phyloP scores from a whole-genome alignment of 331 rosid species.

The Acacia concinna region DNA sequence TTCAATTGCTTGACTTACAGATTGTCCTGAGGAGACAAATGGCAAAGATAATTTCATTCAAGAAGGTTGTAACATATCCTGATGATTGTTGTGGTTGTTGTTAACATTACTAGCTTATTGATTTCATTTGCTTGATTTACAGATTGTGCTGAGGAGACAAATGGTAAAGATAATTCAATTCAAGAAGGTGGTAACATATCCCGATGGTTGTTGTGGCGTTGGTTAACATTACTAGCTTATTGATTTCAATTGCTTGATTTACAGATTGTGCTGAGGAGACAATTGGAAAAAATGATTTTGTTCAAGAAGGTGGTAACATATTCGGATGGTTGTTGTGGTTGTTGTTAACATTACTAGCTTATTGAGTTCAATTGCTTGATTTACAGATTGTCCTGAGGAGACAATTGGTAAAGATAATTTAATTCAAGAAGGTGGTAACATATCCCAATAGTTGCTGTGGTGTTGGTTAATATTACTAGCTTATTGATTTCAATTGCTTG shows the following conservation, averaged over 20 bases:
- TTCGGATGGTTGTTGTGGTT: constrained; percentile 15
- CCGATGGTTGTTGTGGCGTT: neutral
- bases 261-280: constrained; percentile 41
- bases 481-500: constrained; percentile 31
- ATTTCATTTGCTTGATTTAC: constrained; percentile 36
- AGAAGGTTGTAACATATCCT: constrained; percentile 27
- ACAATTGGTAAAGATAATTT: constrained; percentile 27
- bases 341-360: constrained; percentile 12
- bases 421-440: neutral
- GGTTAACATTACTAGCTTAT: constrained; percentile 1
- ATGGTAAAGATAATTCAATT: constrained; percentile 25
- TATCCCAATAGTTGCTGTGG: neutral
- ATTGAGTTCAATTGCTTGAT: constrained; percentile 32
- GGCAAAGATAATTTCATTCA: constrained; percentile 23
- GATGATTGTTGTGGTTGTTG: constrained; percentile 27
- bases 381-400: constrained; percentile 42
- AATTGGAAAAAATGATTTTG: constrained; percentile 25
- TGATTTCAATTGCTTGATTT: constrained; percentile 33
- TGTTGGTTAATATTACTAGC: neutral
- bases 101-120: constrained; percentile 6
- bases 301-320: constrained; percentile 28
- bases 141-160: constrained; percentile 41
- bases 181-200: constrained; percentile 21
- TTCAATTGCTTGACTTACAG: constrained; percentile 45
- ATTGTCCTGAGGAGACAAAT: constrained; percentile 31